Base-by-base conservation (phyloP, 2,329 filamentous ascomycete species). In the Aspergillus candidus region DNA sequence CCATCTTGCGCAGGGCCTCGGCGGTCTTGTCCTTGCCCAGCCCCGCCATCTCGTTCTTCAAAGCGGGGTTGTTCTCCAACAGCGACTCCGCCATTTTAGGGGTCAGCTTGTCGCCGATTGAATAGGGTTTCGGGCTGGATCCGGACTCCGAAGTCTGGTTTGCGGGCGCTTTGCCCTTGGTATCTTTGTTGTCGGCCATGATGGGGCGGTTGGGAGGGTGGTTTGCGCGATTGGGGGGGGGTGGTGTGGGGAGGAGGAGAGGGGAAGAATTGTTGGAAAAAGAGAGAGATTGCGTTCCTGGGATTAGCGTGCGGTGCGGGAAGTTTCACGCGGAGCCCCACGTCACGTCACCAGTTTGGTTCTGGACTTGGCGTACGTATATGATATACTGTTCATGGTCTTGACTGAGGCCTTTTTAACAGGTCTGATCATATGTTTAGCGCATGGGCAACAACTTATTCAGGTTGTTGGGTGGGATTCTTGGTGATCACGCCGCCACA, bases 11-110 rank as follows among this genome's bases (percentile, higher is more conserved):
- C 51, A 82, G 60, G 52, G 75, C 60, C 37, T 79, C 71, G 38
- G 73, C 67, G 2, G 72, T 68, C 43, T 72, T 65, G 61, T 86
- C 81, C 53, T 80, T 77, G 49, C 83, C 78, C 55, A 90, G 73
- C 3, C 80, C 80, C n/a, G 83, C 84, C 62, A 90, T 82, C 56
- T 88, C 80, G 42, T 77, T 74, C 57, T 87, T 77, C 47, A 93
- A 75, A 52, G 88, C 80, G 48, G 79, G 72, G 51, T 77, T 77
- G 59, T 66, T 65, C 41, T 71, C 69, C 35, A 76, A 55, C 33
- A 76, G 56, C 10, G 61, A 47, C 39, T 68, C 61, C 22, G 64
- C 59, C 53, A 66, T 58, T 41, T 69, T 64, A 13, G 65, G 53
- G 13, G 63, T 63, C 35, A 71, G 59, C 44, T 61, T 62, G 31